Evolutionary conservation across 2,329 filamentous ascomycete genomes (phyloP), one percentile per base, ranked within the genome.

Genomic region (Claviceps lovelessii): DNA sequence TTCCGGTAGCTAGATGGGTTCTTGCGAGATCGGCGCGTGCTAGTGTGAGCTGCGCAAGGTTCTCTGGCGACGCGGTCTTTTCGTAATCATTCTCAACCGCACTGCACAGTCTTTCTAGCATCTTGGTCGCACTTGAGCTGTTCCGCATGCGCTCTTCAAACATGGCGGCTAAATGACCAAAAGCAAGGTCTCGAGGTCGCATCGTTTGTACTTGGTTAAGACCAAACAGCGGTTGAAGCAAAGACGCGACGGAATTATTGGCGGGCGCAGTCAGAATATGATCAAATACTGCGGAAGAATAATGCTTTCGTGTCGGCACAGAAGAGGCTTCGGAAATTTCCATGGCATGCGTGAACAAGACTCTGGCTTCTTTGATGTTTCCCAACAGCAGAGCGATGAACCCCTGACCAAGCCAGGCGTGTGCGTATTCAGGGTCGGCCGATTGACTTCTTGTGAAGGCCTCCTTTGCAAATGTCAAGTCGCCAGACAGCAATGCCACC

Each of bases 371-470:
- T 57, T 80, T 82, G 0, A 72, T 62, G 58, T 95, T 85, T 1
- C 88, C 90, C 51, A 81, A 79, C 33, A 91, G 72, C 17, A 90
- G 75, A 4, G 93, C 90, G 53, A 97, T 78, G 31, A 95, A 77
- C 0, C 88, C 91, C 69, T 97, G 91, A 1, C 93, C 93, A 8
- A 97, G 74, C 94, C 93, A 98, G 17, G 90, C 91, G 63, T 91
- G 83, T 0, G 90, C 84, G 64, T 91, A 95, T 60, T 96, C 91
- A 0, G 94, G 93, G 66, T 98, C 94, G 4, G 87, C 88, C 1
- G 90, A 95, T 67, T 98, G 93, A 4, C 90, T 89, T 58, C 89
- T 80, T 2, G 88, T 90, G 67, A 96, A 97, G 0, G 88, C 85
- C 60, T 90, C 83, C 62, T 95, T 94, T 6, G 93, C 90, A n/a